Evolutionary conservation across 129 eudicot genomes (phyloP).

Genomic region (Lactuca saligna): DNA sequence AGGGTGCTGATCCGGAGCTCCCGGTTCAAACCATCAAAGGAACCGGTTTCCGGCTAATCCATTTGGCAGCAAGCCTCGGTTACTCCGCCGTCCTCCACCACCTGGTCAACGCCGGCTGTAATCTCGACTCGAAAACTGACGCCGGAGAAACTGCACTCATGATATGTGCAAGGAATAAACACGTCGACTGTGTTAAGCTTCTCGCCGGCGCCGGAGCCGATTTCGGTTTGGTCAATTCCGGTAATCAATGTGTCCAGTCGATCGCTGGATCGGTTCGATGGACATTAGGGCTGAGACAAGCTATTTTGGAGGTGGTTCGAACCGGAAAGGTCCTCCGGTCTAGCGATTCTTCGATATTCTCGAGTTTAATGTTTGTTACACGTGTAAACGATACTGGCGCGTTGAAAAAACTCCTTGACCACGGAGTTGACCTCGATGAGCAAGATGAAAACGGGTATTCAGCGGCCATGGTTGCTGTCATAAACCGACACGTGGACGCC

Average conservation of each 20-base stretch:
- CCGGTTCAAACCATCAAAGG: constrained; percentile 44
- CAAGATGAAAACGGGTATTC: constrained; percentile 72
- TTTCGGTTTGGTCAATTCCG: constrained; percentile 54
- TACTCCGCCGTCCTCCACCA: constrained; percentile 37
- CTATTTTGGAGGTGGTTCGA: constrained; percentile 50
- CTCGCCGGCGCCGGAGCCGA: constrained; percentile 70
- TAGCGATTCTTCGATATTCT: constrained; percentile 47
- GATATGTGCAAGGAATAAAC: constrained; percentile 59
- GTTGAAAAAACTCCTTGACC: constrained; percentile 48
- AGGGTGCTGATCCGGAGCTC: constrained; percentile 56
- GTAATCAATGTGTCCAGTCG: constrained; percentile 45
- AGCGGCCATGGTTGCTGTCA: constrained; percentile 71
- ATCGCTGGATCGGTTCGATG: constrained; percentile 52
- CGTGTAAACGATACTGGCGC: constrained; percentile 59
- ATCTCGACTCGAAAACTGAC: constrained; percentile 57
- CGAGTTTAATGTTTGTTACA: constrained; percentile 57
- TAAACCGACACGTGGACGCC: constrained; percentile 60
- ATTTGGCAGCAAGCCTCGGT: constrained; percentile 69
- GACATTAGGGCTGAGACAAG: constrained; percentile 52
- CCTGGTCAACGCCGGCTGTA: constrained; percentile 52
- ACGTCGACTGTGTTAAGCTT: constrained; percentile 58
- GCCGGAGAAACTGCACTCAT: constrained; percentile 74
- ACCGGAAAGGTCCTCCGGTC: constrained; percentile 50
- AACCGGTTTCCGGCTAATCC: constrained; percentile 48
- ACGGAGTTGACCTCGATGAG: constrained; percentile 50